Evolutionary conservation across 2,329 filamentous ascomycete genomes (phyloP), one percentile per base, ranked within the genome.

Genomic region (Paraphoma chrysanthemicola): DNA sequence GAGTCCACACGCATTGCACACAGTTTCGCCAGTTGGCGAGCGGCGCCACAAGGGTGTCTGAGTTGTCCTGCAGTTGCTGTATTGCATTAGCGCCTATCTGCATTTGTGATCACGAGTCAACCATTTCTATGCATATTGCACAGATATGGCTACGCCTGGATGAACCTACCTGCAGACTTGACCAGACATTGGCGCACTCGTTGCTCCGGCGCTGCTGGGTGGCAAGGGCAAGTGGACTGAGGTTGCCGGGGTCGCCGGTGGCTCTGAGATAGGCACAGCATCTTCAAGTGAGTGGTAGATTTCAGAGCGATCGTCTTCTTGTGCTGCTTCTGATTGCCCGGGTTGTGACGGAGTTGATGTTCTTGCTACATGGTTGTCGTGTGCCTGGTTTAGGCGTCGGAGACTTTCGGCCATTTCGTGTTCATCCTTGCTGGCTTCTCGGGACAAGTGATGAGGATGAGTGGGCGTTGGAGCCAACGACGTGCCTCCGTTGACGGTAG

Each of bases 1-100:
- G 14, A 99, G 84, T 42, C 95, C 95, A 72, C 95, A 99, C 6
- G 95, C 95, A 78, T 99, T 99, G 80, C 95, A 99, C 57, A 99
- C 98, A 29, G 93, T 97, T 52, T 92, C 90, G 30, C 95, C 95
- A 69, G 93, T 89, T 0, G 94, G 94, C 14, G 94, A 97, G 71
- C 95, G 87, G 73, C 95, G 88, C 95, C 95, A 99, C 38, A 99
- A 80, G 23, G 95, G 95, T 45, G 95, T 99, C 75, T 90, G 89
- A 50, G 93, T 97, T 14, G 95, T 98, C 55, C 90, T 90, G 75
- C 95, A 99, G 78, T 99, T 99, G 75, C 95, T 99, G 63, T 51
- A 59, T 48, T 44, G 38, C 42, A 60, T 69, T 53, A 69, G 66
- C 58, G 48, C 49, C 31, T 52, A 28, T 48, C 23, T 53, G 56